Conservation (phyloP, 2,329 filamentous ascomycete species). For the Fusarium floridanum region DNA sequence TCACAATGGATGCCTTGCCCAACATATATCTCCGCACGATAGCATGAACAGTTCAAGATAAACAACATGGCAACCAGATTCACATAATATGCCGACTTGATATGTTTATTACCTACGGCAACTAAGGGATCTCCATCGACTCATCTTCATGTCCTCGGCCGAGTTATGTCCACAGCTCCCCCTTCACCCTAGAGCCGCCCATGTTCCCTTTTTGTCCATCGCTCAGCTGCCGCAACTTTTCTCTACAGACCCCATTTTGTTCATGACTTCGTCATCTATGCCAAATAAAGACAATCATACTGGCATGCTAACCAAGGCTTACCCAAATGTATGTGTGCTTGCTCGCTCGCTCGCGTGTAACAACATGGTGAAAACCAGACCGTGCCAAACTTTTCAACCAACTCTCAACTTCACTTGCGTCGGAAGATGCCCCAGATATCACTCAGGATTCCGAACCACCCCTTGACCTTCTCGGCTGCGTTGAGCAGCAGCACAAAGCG, state of each 20-base stretch:
- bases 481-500: slow-evolving; percentile 68
- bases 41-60: background rate
- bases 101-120: background rate
- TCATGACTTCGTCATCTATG: background rate
- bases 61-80: background rate
- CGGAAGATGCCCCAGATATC: slow-evolving; percentile 44
- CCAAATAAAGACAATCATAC: background rate
- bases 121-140: background rate
- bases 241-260: background rate
- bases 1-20: background rate
- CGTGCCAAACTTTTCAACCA: background rate
- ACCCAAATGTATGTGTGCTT: background rate
- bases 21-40: background rate
- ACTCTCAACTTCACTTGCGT: slow-evolving; percentile 33
- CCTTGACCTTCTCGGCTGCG: slow-evolving; percentile 59
- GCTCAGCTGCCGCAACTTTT: background rate
- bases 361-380: background rate
- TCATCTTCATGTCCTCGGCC: background rate
- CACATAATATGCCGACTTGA: background rate
- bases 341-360: background rate
- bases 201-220: background rate
- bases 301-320: background rate
- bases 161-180: background rate
- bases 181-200: background rate
- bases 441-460: slow-evolving; percentile 64